phyloP scores from a whole-genome alignment of 352 stramenopile species.

The Albugo laibachii region DNA sequence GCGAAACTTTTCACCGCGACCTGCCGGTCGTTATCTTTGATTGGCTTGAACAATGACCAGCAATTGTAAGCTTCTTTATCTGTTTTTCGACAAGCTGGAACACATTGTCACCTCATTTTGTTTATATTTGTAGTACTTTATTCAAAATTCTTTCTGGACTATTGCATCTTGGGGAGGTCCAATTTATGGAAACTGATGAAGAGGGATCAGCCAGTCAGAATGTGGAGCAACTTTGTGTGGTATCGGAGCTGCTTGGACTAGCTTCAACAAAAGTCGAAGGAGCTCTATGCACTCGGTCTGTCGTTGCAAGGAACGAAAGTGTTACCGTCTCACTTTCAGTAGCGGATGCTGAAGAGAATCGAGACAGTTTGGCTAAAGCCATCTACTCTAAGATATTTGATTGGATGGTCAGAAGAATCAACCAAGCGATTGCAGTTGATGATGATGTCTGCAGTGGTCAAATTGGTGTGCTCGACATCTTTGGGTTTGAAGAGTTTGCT shows the following conservation, averaged over 20 bases:
- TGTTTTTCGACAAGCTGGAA: too few species aligned
- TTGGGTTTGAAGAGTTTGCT: conserved; percentile 96
- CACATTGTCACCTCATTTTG: too few species aligned
- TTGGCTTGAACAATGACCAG: conserved; percentile 26
- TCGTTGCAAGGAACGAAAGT: conserved; percentile 76
- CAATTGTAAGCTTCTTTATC: conserved; percentile 11
- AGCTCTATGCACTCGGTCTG: conserved; percentile 83
- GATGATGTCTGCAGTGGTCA: conserved; percentile 46
- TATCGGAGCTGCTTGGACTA: conserved; percentile 83
- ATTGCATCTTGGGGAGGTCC: conserved; percentile 91
- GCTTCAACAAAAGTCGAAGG: conserved; percentile 69
- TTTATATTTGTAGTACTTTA: conserved; percentile 17
- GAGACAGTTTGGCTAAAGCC: conserved; percentile 92
- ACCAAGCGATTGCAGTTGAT: conserved; percentile 63
- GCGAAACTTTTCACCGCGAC: conserved; percentile 64
- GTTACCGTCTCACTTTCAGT: conserved; percentile 72
- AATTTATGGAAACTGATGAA: conserved; percentile 67
- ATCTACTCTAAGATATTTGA: conserved; percentile 97
- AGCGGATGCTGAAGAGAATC: conserved; percentile 83
- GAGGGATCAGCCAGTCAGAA: conserved; percentile 54
- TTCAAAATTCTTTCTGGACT: conserved; percentile 80
- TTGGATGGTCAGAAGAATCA: conserved; percentile 90
- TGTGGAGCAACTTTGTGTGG: conserved; percentile 29
- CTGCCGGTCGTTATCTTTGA: conserved; percentile 56
- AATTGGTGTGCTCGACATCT: conserved; percentile 97